Conservation (phyloP, 2,329 filamentous ascomycete genomes). For the Epichloe festucae region DNA sequence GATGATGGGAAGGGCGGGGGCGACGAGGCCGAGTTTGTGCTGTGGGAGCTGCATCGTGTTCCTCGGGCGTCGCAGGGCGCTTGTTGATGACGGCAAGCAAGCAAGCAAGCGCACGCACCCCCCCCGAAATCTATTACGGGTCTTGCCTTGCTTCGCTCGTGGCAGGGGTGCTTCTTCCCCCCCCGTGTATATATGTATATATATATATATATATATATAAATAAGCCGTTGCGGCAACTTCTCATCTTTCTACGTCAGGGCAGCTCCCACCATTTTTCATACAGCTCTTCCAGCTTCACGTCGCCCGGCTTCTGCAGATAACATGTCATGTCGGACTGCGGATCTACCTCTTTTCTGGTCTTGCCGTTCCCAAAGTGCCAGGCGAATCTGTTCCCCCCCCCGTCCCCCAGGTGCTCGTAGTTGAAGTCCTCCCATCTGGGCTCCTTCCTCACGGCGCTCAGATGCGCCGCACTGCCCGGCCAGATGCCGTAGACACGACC, state of each 20-base stretch:
- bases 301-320: constrained; percentile 45
- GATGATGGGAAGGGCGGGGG: neutral
- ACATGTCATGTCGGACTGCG: constrained; percentile 45
- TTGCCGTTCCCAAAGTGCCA: constrained; percentile 58
- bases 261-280: constrained; percentile 52
- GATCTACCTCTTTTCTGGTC: constrained; percentile 44
- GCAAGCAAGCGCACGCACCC: too few relatives aligned
- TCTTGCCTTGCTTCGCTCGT: too few relatives aligned
- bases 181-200: too few relatives aligned
- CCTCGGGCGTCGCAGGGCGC: too few relatives aligned
- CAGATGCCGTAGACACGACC: constrained; percentile 54
- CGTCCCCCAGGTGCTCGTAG: constrained; percentile 29
- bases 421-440: constrained; percentile 44
- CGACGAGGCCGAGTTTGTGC: neutral
- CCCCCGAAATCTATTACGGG: too few relatives aligned
- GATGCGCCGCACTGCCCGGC: constrained; percentile 53
- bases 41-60: neutral
- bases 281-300: constrained; percentile 46
- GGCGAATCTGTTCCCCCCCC: constrained; percentile 36
- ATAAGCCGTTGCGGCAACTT: too few relatives aligned
- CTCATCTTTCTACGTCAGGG: neutral
- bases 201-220: too few relatives aligned
- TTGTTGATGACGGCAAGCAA: too few relatives aligned
- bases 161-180: too few relatives aligned
- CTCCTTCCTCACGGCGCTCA: constrained; percentile 42